Evolutionary conservation across 768 basidiomycete species (phyloP).

Genomic region (Serendipita sp.): DNA sequence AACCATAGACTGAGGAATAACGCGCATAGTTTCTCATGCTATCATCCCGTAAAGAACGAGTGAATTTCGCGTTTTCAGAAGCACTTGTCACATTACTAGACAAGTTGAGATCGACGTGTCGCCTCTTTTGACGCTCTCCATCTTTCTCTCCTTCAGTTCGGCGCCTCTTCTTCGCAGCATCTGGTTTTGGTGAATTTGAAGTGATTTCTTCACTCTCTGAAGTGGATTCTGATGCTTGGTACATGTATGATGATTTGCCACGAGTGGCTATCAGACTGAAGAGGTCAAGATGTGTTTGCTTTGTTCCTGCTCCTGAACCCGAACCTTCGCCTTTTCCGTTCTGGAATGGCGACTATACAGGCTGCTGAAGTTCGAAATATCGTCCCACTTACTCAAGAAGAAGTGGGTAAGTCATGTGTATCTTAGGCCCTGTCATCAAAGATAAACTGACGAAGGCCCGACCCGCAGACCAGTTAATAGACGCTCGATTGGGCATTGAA

Average conservation of each 20-base stretch:
- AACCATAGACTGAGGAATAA: too few species aligned
- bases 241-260: too few species aligned
- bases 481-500: slow-evolving; percentile 55
- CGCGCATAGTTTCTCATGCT: too few species aligned
- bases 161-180: too few species aligned
- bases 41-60: too few species aligned
- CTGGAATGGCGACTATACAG: not conserved
- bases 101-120: not conserved
- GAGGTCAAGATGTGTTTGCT: not conserved
- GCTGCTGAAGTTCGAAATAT: not conserved
- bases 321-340: not conserved
- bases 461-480: slow-evolving; percentile 54
- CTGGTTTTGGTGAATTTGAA: too few species aligned
- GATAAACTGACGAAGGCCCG: not conserved
- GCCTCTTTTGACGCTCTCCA: not conserved
- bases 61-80: too few species aligned
- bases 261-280: too few species aligned
- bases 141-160: too few species aligned
- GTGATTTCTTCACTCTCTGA: too few species aligned
- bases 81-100: not conserved
- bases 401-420: slow-evolving; percentile 14
- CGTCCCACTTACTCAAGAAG: slow-evolving; percentile 13
- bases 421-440: not conserved
- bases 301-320: not conserved
- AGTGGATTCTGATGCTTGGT: too few species aligned